Evolutionary conservation across 73 alveolate genomes (phyloP), one percentile per base, ranked within the genome.

Genomic region (Breviolum minutum): DNA sequence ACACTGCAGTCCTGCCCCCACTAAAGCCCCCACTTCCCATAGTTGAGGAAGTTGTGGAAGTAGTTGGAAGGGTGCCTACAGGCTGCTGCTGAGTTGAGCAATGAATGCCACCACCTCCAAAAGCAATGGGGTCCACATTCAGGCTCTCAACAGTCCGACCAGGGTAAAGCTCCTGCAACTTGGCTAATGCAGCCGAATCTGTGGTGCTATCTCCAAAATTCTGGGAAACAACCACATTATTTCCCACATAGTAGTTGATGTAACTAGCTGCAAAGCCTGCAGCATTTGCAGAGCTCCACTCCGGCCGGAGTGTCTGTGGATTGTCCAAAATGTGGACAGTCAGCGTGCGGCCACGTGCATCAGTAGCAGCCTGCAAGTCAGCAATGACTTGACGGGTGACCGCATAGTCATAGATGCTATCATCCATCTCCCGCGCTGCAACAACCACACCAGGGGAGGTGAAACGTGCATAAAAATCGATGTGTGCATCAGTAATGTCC

Each of bases 401-500:
- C 26, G 40, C n/a, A 81, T 96, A 92, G 32, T 97, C 79, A 8
- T 85, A 60, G 87, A 87, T 40, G 69, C 91, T 69, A 32, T 14
- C 13, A 63, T 95, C 64, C 17, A 63, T 76, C 89, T 97, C 99
- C 30, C 93, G 94, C 27, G 96, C 99, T 0, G 87, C 99, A 6
- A 97, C 96, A 30, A 97, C 98, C 30, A 90, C 99, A 7, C 98
- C 99, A 0, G 99, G 99, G n/a, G 93, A 90, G 66, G 98, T 80
- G 94, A 97, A 97, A 13, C 99, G 93, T 20, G 99, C 99, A 48
- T 97, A 97, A 62, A 97, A 80, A 81, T 97, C 99, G 66, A 97
- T 97, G 97, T 97, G 99, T 20, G 97, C 99, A 77, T 97, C 99
- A 2, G 99, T 97, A 76, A 97, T 97, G 86, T 97, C 99, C 63